Evolutionary conservation across 2,329 filamentous ascomycete genomes (phyloP), one percentile per base, ranked within the genome.

Genomic region (Paecilomyces fulvus): DNA sequence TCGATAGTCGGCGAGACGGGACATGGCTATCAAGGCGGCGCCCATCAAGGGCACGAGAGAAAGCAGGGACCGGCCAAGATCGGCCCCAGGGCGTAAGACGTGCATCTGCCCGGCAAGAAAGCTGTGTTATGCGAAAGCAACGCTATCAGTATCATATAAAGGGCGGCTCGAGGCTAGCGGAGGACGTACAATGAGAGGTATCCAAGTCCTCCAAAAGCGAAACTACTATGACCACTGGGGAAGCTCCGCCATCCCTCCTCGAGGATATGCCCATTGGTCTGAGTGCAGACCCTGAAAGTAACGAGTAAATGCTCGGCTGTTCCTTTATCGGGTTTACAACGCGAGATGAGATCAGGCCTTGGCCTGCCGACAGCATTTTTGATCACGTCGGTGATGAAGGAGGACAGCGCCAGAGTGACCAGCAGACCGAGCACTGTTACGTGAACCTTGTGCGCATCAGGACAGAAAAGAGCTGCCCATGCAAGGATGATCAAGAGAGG

Each of bases 291-390:
- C 1, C 67, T 71, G 61, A 74, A 74, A 11, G 70, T 67, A 28
- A 86, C 79, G 51, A 86, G 72, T 30, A 73, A 65, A 60, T 84
- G 75, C 53, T 73, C 73, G 0, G 83, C 79, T 0, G 83, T 84
- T 7, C 79, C 81, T 12, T 77, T 70, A 56, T 71, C 75, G 0
- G 94, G 92, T 61, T 88, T 86, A 74, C 94, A 99, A 37, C 94
- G 85, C n/a, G 87, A 85, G 48, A 97, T 83, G 33, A 96, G 77
- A 72, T 97, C 92, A 3, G 92, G 92, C 6, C 92, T 83, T 30
- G 91, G 90, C 10, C 90, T 78, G 8, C 90, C 90, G 25, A 92
- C 88, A 9, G 88, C 82, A 68, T 95, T 96, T 74, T 99, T 99
- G 68, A 97, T 80, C 28, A 92, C 77, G 69, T 97, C 92, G 49